A percentile compares a stretch with the other conserved stretches of the same genome.
Conservation (phyloP, 1,139 yeast species). For the Blastobotrys aristatus region DNA sequence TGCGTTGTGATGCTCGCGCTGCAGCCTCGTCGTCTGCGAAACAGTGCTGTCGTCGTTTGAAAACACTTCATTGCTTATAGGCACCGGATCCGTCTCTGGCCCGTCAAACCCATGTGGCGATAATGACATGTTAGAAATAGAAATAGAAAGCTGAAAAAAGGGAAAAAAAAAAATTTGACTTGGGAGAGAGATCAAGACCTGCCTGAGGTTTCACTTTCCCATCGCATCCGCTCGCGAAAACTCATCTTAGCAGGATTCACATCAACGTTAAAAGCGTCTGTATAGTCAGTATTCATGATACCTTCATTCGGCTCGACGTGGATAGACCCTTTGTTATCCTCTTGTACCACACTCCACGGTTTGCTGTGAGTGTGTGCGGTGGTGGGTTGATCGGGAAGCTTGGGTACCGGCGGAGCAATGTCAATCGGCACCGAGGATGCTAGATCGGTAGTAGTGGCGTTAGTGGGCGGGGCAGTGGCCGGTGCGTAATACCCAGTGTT, state of each 20-base stretch:
- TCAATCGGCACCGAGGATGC: slow-evolving; percentile 25
- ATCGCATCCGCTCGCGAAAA: slow-evolving; percentile 31
- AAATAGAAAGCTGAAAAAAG: no score
- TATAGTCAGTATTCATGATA: slow-evolving; percentile 2
- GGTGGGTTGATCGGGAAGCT: not conserved
- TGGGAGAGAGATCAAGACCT: not conserved
- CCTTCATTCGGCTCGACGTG: not conserved
- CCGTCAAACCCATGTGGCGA: slow-evolving; percentile 34
- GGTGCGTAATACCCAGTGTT: not conserved
- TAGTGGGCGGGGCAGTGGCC: not conserved
- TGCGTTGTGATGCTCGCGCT: slow-evolving; percentile 67
- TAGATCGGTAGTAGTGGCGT: not conserved
- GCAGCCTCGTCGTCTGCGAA: slow-evolving; percentile 28
- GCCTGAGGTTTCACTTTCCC: slow-evolving; percentile 20
- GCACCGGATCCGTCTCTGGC: slow-evolving; percentile 8
- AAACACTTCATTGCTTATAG: slow-evolving; percentile 1
- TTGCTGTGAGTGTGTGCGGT: not conserved
- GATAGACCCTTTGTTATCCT: not conserved
- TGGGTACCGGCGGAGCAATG: not conserved
- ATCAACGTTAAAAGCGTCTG: slow-evolving; percentile 5
- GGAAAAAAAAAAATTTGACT: not conserved
- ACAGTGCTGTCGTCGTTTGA: not conserved
- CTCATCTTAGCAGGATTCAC: slow-evolving; percentile 29
- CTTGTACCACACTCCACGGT: not conserved
- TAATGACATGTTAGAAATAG: no score